Base-by-base conservation (phyloP, 441 rosid genomes). In the Erodium texanum region DNA sequence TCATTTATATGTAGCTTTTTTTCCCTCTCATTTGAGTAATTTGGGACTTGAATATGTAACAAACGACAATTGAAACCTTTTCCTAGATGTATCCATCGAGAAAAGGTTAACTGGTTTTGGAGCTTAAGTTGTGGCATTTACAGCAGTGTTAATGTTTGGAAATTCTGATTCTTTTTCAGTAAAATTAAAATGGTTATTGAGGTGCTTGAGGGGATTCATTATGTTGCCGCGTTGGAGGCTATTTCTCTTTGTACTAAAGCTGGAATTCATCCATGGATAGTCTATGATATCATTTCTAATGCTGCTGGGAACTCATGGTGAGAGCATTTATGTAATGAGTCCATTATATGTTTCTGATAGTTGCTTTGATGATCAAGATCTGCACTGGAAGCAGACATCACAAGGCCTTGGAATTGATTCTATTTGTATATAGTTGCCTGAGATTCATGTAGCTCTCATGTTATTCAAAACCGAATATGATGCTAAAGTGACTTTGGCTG, bases 251-350 rank as follows among this genome's bases (percentile, higher is more conserved):
- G 92, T 77, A 75, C 86, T 41, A 80, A 84, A 72, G 89, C 84
- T 23, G 87, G 87, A 68, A 82, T 89, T 72, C 92, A 93, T 86
- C 99, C 99, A 18, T 87, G 93, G 96, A 89, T 93, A 68, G 81
- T 91, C 76, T 93, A 93, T 73, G 85, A 93, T 80, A 91, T 93
- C 74, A 86, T 93, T 75, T 87, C 99, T 66, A 87, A 91, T 85
- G 96, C 97, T 69, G 99, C 99, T 80, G 99, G 99, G 71, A 93
- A 87, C 77, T 93, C 99, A 76, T 87, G 99, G 99, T 93, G 48
- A 74, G 85, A 24, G 66, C 65, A 59, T 59, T 16, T 45, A 43
- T 11, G 34, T 71, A 64, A 24, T 7, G 7, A 64, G 66, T 62
- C 70, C 64, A 61, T 72, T 64, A 52, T 75, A 67, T 5, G 65